These are phyloP conservation scores for Moesziomyces globuligerus DNA, from an alignment of 1,284 basidiomycete species.

Conservation along the genomic window DNA sequence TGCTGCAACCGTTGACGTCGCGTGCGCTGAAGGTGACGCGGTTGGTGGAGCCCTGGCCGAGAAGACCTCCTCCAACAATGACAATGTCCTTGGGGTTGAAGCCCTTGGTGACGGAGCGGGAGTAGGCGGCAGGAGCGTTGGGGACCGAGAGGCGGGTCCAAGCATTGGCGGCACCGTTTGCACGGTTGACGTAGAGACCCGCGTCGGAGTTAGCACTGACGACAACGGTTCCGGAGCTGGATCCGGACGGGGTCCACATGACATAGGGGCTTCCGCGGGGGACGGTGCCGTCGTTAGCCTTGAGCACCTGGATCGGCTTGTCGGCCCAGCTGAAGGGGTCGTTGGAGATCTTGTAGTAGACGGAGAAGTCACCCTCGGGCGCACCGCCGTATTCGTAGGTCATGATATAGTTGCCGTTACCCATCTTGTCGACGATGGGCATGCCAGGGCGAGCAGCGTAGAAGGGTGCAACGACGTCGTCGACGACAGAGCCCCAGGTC, in stretches of 20 bases:
- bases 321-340: slow-evolving; percentile 31
- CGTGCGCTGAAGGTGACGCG: slow-evolving; percentile 30
- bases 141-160: slow-evolving; percentile 27
- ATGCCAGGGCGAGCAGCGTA: slow-evolving; percentile 67
- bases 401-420: slow-evolving; percentile 65
- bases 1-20: slow-evolving; percentile 32
- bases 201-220: slow-evolving; percentile 56
- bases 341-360: slow-evolving; percentile 40
- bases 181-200: slow-evolving; percentile 28
- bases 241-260: slow-evolving; percentile 65
- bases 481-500: slow-evolving; percentile 65
- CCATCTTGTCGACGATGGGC: slow-evolving; percentile 65
- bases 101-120: slow-evolving; percentile 22
- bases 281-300: slow-evolving; percentile 56
- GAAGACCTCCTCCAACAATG: slow-evolving; percentile 14
- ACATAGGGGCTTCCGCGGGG: slow-evolving; percentile 63
- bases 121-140: slow-evolving; percentile 27
- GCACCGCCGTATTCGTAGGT: slow-evolving; percentile 67
- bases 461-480: slow-evolving; percentile 62
- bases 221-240: slow-evolving; percentile 52
- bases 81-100: slow-evolving; percentile 42
- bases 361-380: slow-evolving; percentile 25
- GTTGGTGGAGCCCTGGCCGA: slow-evolving; percentile 26
- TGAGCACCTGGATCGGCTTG: slow-evolving; percentile 31
- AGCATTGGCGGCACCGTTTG: slow-evolving; percentile 15